Conservation (phyloP, 2,329 filamentous ascomycete species). For the Fusarium heterosporum region DNA sequence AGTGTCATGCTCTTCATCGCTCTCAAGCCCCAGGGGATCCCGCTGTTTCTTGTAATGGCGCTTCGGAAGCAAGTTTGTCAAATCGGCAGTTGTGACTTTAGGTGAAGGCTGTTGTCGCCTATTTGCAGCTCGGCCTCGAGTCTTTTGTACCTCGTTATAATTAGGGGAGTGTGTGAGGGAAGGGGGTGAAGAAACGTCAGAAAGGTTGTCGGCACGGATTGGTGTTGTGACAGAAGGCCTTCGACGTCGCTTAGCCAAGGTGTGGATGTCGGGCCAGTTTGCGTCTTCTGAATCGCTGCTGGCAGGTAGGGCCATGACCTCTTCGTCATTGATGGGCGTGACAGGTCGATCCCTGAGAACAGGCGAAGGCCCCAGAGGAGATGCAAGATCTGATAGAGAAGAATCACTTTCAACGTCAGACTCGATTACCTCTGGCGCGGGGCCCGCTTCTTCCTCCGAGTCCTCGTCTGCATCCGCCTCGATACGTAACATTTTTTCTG, state of each 20-base stretch:
- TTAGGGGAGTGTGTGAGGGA: conserved; percentile 76
- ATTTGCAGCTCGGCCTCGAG: conserved; percentile 49
- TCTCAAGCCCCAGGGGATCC: conserved; percentile 56
- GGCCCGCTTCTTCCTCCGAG: conserved; percentile 29
- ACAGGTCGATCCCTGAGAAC: conserved; percentile 48
- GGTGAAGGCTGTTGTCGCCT: conserved; percentile 55
- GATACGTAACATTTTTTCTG: conserved; percentile 52
- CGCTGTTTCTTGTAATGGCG: conserved; percentile 58
- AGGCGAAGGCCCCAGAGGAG: conserved; percentile 50
- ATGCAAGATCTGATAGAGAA: conserved; percentile 54
- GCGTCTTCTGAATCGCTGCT: conserved; percentile 64
- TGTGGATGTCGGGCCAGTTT: conserved; percentile 65
- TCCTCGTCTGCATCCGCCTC: conserved; percentile 37
- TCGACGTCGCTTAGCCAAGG: conserved; percentile 61
- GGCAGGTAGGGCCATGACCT: conserved; percentile 65
- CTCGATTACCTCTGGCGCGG: conserved; percentile 17
- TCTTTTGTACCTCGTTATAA: conserved; percentile 50
- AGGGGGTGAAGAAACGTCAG: conserved; percentile 71
- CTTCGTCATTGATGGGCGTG: conserved; percentile 61
- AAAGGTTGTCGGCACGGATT: conserved; percentile 56
- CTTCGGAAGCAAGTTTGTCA: conserved; percentile 66
- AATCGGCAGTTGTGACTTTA: conserved; percentile 65
- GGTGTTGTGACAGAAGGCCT: conserved; percentile 55
- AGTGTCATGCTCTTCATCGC: conserved; percentile 62
- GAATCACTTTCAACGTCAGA: conserved; percentile 52